Evolutionary conservation across 768 basidiomycete species (phyloP).

Genomic region (Sporobolomyces roseus): DNA sequence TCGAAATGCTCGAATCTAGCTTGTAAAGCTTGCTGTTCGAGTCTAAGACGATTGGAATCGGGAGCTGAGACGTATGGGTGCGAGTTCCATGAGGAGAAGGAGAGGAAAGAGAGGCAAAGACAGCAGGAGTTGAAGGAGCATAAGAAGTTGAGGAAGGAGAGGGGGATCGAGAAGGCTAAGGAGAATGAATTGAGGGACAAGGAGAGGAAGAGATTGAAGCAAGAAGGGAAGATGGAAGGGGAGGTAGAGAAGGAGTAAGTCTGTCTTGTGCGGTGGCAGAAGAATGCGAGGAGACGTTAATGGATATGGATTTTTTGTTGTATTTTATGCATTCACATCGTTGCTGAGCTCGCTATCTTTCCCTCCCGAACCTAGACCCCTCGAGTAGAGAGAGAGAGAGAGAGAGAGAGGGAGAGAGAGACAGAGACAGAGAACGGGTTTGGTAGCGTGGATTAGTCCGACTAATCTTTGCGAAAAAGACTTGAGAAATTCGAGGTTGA

Average conservation of each 20-base stretch:
- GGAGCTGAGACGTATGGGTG: neutral
- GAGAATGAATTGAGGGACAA: slow-evolving; percentile 11
- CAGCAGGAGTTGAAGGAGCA: slow-evolving; percentile 37
- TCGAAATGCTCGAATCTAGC: slow-evolving; percentile 23
- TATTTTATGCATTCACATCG: too few relatives aligned
- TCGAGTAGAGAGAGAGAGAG: too few relatives aligned
- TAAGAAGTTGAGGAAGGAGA: slow-evolving; percentile 10
- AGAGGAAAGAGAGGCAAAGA: neutral
- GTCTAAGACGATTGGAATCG: neutral
- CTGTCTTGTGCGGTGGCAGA: too few relatives aligned
- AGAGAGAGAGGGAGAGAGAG: too few relatives aligned
- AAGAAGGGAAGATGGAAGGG: neutral
- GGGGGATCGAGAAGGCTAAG: neutral
- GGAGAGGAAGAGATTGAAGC: slow-evolving; percentile 4
- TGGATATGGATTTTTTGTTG: too few relatives aligned
- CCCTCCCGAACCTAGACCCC: too few relatives aligned
- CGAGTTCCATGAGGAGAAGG: slow-evolving; percentile 32
- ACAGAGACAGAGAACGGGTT: too few relatives aligned
- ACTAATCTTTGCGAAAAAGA: too few relatives aligned
- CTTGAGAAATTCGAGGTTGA: too few relatives aligned
- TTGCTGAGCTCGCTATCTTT: too few relatives aligned
- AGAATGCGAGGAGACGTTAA: too few relatives aligned
- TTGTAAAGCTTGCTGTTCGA: slow-evolving; percentile 35
- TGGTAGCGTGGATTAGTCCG: too few relatives aligned
- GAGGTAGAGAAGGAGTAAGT: neutral